phyloP scores from a whole-genome alignment of 2,329 filamentous ascomycete species.

The Colletotrichum coccodes region DNA sequence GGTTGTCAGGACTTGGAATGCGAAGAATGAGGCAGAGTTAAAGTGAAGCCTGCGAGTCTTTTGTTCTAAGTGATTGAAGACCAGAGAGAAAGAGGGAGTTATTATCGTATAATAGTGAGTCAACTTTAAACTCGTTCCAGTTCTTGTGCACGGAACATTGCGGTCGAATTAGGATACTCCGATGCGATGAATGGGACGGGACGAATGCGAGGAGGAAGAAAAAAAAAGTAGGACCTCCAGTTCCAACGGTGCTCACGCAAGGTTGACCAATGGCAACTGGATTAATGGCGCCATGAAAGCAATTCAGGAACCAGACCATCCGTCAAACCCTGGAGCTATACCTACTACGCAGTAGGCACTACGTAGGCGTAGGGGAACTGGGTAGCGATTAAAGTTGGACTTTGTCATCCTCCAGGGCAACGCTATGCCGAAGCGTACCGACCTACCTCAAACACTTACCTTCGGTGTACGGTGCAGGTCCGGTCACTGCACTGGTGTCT shows the following conservation, averaged over 20 bases:
- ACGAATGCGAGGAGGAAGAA: conserved; percentile 29
- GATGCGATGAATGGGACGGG: conserved; percentile 1
- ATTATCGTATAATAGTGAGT: conserved; percentile 9
- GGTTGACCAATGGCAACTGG: conserved; percentile 17
- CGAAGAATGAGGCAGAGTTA: neutral
- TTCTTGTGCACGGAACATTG: conserved; percentile 11
- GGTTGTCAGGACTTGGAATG: neutral
- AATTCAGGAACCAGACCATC: conserved; percentile 28
- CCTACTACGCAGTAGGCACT: neutral
- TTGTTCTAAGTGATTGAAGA: neutral
- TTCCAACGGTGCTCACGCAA: conserved; percentile 1
- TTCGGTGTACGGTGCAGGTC: conserved; percentile 5
- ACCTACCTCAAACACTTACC: conserved; percentile 22
- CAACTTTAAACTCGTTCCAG: conserved; percentile 8
- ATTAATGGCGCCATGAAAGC: conserved; percentile 3
- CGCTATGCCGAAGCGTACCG: conserved; percentile 29
- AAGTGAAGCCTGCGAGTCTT: neutral
- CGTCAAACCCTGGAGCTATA: neutral
- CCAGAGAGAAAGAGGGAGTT: neutral
- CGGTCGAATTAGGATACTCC: conserved; percentile 19
- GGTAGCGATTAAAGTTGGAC: conserved; percentile 9
- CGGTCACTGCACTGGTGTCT: too few species aligned
- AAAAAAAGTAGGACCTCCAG: conserved; percentile 15
- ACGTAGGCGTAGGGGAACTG: neutral
- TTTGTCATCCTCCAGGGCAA: neutral